Base-by-base conservation (phyloP, 2,329 filamentous ascomycete species). In the Phaeomoniella chlamydospora region DNA sequence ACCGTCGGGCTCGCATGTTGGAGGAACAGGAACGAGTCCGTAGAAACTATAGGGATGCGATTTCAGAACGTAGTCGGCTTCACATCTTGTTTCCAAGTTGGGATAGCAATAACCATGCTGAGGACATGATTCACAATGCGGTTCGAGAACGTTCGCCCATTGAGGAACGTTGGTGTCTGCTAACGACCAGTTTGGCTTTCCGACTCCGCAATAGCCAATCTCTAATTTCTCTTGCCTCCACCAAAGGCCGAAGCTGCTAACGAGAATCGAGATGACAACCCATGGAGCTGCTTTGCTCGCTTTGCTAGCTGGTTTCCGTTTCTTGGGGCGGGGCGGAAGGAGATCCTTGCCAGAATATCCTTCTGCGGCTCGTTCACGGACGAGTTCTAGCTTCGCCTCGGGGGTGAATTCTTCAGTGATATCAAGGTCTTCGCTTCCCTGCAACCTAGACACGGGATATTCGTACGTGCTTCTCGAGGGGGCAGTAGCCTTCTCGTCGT, bases 181-280 rank as follows among this genome's bases (percentile, higher is more conserved):
- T 36, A 77, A 51, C 14, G 66, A 67, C 44, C 64, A 69, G 4
- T 68, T 72, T 33, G 74, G 65, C 36, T 77, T 73, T 15, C 81
- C 90, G 36, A 93, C 72, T 10, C 87, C 86, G 53, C 90, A 98
- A 53, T 93, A 98, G 19, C 92, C 90, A 14, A 96, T 84, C 12
- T 84, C 80, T n/a, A 94, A 65, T 67, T 96, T 96, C 58, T 98
- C 90, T 53, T 94, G 84, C 34, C 88, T 71, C 64, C 87, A 98
- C 72, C 87, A 90, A 5, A 73, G 73, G 18, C 70, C 80, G 43
- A 93, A 84, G 1, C 79, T 75, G 18, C 71, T 71, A 4, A 90
- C 56, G 6, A 90, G 59, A 0, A 80, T 77, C 14, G 81, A 53
- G 3, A 88, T 54, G 2, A 94, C 65, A 4, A 86, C 72, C 54